These are phyloP conservation scores for Trichoderma reesei DNA, from an alignment of 495 filamentous ascomycete genomes.

Conservation along the genomic window DNA sequence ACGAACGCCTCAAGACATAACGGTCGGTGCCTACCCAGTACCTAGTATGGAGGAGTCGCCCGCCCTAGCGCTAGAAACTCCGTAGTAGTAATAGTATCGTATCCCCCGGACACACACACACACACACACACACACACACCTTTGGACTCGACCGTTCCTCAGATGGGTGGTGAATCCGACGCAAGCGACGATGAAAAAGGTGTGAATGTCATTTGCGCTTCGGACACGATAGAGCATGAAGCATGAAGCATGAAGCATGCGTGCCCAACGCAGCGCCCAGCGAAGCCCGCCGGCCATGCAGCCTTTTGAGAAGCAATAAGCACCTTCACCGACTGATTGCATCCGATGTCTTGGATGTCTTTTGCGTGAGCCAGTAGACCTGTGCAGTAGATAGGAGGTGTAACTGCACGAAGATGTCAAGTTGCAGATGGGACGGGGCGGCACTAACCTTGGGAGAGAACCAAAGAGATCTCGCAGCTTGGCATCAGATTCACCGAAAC, in stretches of 20 bases:
- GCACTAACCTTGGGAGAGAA: background rate
- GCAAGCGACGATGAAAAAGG: background rate
- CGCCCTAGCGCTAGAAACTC: no score
- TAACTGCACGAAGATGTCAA: background rate
- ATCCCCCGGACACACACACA: no score
- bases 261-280: constrained; percentile 3
- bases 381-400: background rate
- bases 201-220: no score
- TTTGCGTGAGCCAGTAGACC: background rate
- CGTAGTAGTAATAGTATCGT: no score
- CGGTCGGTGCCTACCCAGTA: background rate
- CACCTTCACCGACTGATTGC: background rate
- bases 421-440: no score
- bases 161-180: background rate
- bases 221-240: no score
- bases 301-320: background rate
- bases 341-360: background rate
- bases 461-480: background rate
- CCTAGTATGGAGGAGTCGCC: background rate
- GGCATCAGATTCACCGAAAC: background rate
- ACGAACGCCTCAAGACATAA: background rate
- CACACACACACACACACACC: no score
- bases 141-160: background rate
- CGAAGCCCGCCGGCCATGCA: background rate
- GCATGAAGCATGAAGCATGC: background rate